Base-by-base conservation (phyloP, 768 basidiomycete genomes). In the Suillus ampliporus region DNA sequence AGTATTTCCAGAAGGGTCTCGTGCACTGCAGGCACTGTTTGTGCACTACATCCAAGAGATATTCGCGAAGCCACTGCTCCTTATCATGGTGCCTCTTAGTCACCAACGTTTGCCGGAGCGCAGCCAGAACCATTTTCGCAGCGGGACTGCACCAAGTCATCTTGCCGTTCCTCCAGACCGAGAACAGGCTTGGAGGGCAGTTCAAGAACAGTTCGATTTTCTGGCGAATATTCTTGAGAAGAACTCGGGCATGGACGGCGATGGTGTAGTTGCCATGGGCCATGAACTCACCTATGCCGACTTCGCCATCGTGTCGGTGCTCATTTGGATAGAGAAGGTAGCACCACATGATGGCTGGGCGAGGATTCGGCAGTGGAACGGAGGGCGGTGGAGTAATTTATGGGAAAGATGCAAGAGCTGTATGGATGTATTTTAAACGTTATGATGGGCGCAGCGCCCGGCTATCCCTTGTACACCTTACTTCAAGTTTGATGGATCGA, bases 331-430 rank as follows among this genome's bases (percentile, higher is more conserved):
- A 46, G 86, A 91, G 71, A 80, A 84, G 53, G 85, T 91, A 70
- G 84, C 89, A 4, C 82, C 88, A n/a, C 86, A 88, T 61, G 89
- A 91, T 65, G 89, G 87, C 15, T 92, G 90, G 90, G 77, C 81
- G 26, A 77, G 86, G 58, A 81, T 92, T n/a, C 76, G 85, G 56
- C 81, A 83, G 31, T 92, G 90, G 90, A 87, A 89, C 68, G 81
- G 79, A 4, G 89, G 90, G 4, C 72, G 90, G 47, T 92, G 90
- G 90, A 76, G 79, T 54, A 77, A 82, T 51, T 75, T 92, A 56
- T 86, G 81, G 76, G 85, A 88, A 57, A 76, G 86, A 37, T 91
- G 89, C 74, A 78, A 77, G 60, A 82, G 79, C 19, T 88, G 84
- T 66, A 90, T 90, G 89, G 89, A 91, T 65, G 88, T 87, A 23